Evolutionary conservation across 139 green algal species (phyloP).

Genomic region (Zygnema cylindricum): DNA sequence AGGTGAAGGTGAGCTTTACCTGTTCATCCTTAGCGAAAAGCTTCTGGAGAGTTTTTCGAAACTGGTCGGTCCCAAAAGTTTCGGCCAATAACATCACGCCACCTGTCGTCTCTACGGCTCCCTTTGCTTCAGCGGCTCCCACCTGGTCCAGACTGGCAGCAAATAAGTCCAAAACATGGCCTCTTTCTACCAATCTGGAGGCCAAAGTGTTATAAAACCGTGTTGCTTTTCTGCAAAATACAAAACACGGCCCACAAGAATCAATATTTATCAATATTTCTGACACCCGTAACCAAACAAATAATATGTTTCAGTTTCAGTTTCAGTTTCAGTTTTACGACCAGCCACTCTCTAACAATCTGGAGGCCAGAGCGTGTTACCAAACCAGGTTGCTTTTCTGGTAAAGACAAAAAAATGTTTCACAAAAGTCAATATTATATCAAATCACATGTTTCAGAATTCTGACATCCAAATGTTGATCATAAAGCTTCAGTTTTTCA

Average conservation of each 20-base stretch:
- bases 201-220: constrained; percentile 66
- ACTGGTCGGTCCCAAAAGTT: constrained; percentile 66
- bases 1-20: no score
- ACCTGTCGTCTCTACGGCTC: constrained; percentile 65
- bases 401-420: no score
- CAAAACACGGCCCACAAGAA: not conserved
- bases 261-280: not conserved
- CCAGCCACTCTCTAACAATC: no score
- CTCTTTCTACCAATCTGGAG: constrained; percentile 50
- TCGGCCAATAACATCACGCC: constrained; percentile 74
- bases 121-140: constrained; percentile 72
- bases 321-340: no score
- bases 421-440: no score
- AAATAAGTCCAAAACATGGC: constrained; percentile 68
- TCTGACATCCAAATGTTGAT: no score
- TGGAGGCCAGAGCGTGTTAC: no score
- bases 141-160: constrained; percentile 76
- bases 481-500: no score
- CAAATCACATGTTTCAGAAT: no score
- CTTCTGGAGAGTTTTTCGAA: constrained; percentile 66
- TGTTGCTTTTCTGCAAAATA: constrained; percentile 13
- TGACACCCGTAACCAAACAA: not conserved
- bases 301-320: no score
- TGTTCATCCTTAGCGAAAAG: no score
- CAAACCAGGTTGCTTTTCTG: no score